phyloP scores from a whole-genome alignment of 768 basidiomycete genomes.

The Leccinum barrowsii region DNA sequence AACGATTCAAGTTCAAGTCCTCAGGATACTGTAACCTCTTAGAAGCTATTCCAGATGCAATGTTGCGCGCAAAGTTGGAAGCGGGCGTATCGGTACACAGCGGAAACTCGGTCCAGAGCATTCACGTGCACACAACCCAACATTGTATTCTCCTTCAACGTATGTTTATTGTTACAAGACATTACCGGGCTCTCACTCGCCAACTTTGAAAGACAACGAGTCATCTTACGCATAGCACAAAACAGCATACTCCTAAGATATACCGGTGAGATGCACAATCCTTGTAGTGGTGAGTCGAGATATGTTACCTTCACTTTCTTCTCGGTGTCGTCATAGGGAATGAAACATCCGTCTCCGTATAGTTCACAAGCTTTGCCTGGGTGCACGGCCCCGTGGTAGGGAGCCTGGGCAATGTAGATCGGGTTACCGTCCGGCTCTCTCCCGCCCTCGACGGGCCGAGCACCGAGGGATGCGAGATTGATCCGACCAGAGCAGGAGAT shows the following conservation, averaged over 20 bases:
- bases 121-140: background rate
- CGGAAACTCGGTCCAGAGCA: background rate
- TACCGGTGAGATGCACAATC: background rate
- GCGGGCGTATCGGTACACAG: background rate
- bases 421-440: conserved; percentile 56
- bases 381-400: conserved; percentile 46
- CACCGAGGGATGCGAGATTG: conserved; percentile 41
- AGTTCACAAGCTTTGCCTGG: conserved; percentile 62
- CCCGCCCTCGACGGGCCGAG: conserved; percentile 64
- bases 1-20: background rate
- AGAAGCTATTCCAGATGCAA: background rate
- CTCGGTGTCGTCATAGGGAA: conserved; percentile 52
- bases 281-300: background rate
- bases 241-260: conserved; percentile 38
- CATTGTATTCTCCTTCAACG: conserved; percentile 1
- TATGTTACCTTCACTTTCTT: conserved; percentile 44
- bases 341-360: conserved; percentile 53
- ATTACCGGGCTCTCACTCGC: background rate
- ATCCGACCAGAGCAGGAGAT: conserved; percentile 46
- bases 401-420: conserved; percentile 60
- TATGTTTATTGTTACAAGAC: conserved; percentile 9
- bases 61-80: background rate
- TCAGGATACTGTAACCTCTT: background rate
- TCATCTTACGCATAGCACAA: conserved; percentile 34
- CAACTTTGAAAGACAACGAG: background rate